Base-by-base conservation (phyloP, 495 filamentous ascomycete species). In the Neurospora sp. region DNA sequence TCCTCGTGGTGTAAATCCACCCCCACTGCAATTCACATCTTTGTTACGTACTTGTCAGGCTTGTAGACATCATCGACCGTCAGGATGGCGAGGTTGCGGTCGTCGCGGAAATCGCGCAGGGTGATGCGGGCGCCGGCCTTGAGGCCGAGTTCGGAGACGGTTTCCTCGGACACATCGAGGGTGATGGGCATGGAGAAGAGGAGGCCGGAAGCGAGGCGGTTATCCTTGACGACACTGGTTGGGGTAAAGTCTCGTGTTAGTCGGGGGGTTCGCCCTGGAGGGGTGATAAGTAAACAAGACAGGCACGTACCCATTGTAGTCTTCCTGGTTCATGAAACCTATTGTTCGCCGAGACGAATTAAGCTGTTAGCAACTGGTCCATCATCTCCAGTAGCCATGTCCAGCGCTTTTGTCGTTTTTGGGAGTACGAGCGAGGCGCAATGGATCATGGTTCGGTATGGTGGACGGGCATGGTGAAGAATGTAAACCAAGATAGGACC, bases 181-280 rank as follows among this genome's bases (percentile, higher is more conserved):
- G 92, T 96, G 78, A 99, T 98, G 72, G 96, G 96, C 83, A 99
- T 99, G 82, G 90, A 92, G 85, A 98, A 99, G 78, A 99, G 90
- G 80, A 90, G 91, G 79, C 96, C 96, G 83, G 94, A 90, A 71
- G 90, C 90, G 71, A 98, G 89, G 72, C 96, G 92, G 81, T 90
- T 87, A 69, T 96, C 88, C 79, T 90, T 89, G 74, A 97, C 94
- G 76, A 99, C 96, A 73, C 96, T 96, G 77, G 53, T 65, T 65
- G 22, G 53, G 47, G 53, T 35, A 35, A 35, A 65, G 31, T 65
- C 53, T 27, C 53, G 27, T 65, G 53, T 65, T 65, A 65, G 27
- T 65, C 27, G 6, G 22, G 22, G 22, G 53, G 53, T 35, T 35
- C 53, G 27, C 53, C 53, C 27, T 61, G 53, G 53, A 61, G 53